Base-by-base conservation (phyloP, 225 moss, liverwort and hornwort genomes). In the Bryoerythrophyllum caledonicum region DNA sequence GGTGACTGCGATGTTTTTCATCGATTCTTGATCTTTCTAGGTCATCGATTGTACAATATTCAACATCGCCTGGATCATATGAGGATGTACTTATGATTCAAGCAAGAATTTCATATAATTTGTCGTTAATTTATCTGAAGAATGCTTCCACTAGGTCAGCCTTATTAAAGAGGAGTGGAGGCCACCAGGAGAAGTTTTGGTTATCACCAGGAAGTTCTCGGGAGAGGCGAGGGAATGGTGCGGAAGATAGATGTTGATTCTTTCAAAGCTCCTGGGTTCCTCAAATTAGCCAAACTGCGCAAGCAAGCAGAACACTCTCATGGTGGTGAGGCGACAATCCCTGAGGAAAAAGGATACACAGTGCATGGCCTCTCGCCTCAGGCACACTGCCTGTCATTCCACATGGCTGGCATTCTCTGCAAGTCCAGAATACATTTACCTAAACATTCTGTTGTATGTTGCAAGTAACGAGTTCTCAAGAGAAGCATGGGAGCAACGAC, bases 21-120 rank as follows among this genome's bases (percentile, higher is more conserved):
- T 60, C 60, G 52, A 60, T 71, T 21, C 58, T 60, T 38, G 38
- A 38, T 38, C 25, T 44, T 57, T 82, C 53, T 44, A 65, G 74
- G 78, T 70, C 64, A 40, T 51, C 25, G 40, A 55, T 58, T 21
- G 21, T 37, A 65, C 72, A 30, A 30, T 17, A n/a, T 34, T 46
- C 30, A 32, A 20, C 25, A 62, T 44, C 34, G 19, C 44, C 25
- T 54, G 34, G 60, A 52, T 17, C 38, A 40, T 63, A 55, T 48
- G 69, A 69, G 60, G 60, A 52, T 67, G 66, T 27, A 53, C 25
- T 69, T 34, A 17, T 4, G 13, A 20, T 46, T 46, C 46, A 52
- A 46, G 25, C 8, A 7, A n/a, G 8, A 7, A 19, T 82, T n/a
- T 17, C 16, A 38, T 13, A 28, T 17, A 48, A 48, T 44, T 15